Conservation (phyloP, 2,329 filamentous ascomycete species). For the Colletotrichum truncatum region DNA sequence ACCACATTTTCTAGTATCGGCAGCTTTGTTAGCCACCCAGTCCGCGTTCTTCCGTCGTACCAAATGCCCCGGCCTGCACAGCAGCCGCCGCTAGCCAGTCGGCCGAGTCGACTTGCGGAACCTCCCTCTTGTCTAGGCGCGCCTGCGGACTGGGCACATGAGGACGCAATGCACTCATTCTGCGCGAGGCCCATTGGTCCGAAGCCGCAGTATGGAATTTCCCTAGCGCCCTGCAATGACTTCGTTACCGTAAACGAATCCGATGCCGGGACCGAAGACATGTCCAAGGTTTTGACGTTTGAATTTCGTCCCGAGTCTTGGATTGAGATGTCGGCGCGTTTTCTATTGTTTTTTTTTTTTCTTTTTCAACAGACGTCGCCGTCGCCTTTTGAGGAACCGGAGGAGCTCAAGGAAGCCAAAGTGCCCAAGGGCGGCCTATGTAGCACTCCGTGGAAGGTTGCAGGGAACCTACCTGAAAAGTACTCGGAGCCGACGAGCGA, state of each 20-base stretch:
- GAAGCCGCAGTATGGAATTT: background rate
- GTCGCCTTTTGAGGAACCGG: too few relatives aligned
- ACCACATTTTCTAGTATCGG: background rate
- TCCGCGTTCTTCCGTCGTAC: background rate
- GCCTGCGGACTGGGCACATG: too few relatives aligned
- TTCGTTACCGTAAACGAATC: conserved; percentile 5
- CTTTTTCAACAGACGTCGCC: too few relatives aligned
- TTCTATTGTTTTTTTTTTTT: too few relatives aligned
- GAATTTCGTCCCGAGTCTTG: conserved; percentile 15
- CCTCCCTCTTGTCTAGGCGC: background rate
- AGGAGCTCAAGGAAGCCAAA: too few relatives aligned
- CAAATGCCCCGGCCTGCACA: background rate
- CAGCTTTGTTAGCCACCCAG: background rate
- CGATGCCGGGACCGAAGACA: conserved; percentile 18
- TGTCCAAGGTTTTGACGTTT: background rate
- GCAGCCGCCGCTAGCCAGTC: conserved; percentile 16
- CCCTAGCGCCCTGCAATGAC: background rate
- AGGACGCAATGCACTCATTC: background rate
- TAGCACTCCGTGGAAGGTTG: too few relatives aligned
- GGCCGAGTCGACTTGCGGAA: conserved; percentile 27
- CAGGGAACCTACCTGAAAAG: too few relatives aligned
- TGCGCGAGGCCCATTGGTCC: background rate
- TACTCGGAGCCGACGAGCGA: conserved; percentile 26
- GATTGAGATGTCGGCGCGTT: too few relatives aligned
- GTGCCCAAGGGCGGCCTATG: too few relatives aligned